A percentile compares a stretch with the other conserved stretches of the same genome.
These are phyloP conservation scores for Hippophae rhamnoides DNA, from an alignment of 306 rosid species.

Conservation along the genomic window DNA sequence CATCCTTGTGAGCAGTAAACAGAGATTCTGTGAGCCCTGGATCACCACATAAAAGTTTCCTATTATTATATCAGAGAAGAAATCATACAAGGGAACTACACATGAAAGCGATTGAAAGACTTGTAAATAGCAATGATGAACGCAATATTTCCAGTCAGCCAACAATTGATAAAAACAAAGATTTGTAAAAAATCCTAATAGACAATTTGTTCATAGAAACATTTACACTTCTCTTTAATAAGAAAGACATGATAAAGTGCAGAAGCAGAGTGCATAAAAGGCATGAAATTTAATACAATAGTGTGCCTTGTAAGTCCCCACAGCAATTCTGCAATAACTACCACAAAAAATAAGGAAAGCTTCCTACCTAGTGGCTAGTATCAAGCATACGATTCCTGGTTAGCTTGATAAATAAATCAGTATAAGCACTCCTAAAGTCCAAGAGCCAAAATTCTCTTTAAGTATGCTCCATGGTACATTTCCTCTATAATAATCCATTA, in stretches of 20 bases:
- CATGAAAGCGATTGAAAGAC: background rate
- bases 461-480: background rate
- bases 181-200: background rate
- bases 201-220: background rate
- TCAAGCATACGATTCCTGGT: too few species aligned
- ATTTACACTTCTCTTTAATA: background rate
- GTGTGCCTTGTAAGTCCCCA: conserved; percentile 1
- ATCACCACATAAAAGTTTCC: conserved; percentile 18
- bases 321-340: background rate
- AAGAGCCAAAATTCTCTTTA: background rate
- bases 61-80: background rate
- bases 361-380: too few species aligned
- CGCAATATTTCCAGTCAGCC: background rate
- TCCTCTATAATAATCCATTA: background rate
- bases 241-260: background rate
- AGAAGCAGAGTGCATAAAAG: background rate
- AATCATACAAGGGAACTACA: background rate
- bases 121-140: too few species aligned
- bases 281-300: background rate
- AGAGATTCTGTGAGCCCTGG: conserved; percentile 91
- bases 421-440: too few species aligned
- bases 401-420: too few species aligned
- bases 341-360: background rate
- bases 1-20: conserved; percentile 90
- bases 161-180: background rate